phyloP scores from a whole-genome alignment of 1,284 basidiomycete genomes.

The Irpex lacteus region DNA sequence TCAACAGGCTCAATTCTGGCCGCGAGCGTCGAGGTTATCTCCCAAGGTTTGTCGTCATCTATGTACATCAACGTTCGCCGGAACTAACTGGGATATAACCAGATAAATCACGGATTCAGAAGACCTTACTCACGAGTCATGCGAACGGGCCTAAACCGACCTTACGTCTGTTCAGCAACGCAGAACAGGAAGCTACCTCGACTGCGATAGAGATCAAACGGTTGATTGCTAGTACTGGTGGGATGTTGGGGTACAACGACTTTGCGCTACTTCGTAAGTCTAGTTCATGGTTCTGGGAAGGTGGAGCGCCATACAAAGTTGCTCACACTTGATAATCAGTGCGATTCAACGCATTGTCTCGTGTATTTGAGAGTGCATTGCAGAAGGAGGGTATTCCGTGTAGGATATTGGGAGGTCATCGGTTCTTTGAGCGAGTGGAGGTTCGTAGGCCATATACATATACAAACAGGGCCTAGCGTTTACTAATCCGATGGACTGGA shows the following conservation, averaged over 20 bases:
- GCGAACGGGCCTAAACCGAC: constrained; percentile 60
- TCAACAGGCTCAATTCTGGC: constrained; percentile 80
- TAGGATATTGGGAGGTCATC: constrained; percentile 77
- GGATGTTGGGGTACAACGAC: constrained; percentile 71
- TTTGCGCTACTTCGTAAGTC: constrained; percentile 76
- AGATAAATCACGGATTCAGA: constrained; percentile 76
- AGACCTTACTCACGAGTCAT: constrained; percentile 76
- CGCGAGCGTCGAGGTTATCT: constrained; percentile 76
- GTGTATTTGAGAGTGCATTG: constrained; percentile 75
- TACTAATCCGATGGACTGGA: too few species aligned
- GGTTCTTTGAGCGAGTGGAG: constrained; percentile 86
- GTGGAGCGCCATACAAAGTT: too few species aligned
- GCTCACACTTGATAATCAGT: too few species aligned
- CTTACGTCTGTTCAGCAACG: constrained; percentile 43
- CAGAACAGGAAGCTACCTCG: constrained; percentile 64
- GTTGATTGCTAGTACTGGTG: constrained; percentile 71
- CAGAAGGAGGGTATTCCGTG: constrained; percentile 80
- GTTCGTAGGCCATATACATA: too few species aligned
- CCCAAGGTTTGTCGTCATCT: constrained; percentile 82
- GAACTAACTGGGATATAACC: too few species aligned
- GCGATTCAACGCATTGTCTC: constrained; percentile 75
- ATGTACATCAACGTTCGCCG: too few species aligned
- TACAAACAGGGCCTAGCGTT: too few species aligned
- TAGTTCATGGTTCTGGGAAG: too few species aligned
- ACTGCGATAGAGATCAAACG: constrained; percentile 84